Conservation (phyloP, 2,329 filamentous ascomycete genomes). For the Aaosphaeria arxii region DNA sequence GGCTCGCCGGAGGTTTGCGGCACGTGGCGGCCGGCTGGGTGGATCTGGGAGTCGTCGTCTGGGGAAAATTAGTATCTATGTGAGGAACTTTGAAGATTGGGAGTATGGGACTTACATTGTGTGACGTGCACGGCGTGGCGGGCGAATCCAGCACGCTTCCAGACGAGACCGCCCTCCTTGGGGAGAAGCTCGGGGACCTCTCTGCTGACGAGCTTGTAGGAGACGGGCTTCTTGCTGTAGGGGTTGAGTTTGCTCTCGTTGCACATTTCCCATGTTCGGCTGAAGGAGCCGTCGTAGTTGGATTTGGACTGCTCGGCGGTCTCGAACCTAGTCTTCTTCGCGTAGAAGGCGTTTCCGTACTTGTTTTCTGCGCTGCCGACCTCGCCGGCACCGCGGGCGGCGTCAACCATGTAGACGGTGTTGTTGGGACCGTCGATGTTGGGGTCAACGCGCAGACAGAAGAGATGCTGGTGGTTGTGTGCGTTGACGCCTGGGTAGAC, state of each 20-base stretch:
- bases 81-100: no score
- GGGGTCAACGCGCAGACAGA: conserved; percentile 83
- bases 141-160: conserved; percentile 87
- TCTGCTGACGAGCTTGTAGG: conserved; percentile 85
- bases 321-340: conserved; percentile 74
- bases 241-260: conserved; percentile 84
- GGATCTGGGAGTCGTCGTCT: conserved; percentile 79
- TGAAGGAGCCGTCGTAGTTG: conserved; percentile 77
- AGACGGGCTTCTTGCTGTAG: conserved; percentile 78
- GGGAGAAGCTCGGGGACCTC: conserved; percentile 78
- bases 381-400: conserved; percentile 65
- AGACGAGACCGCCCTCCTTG: conserved; percentile 77
- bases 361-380: conserved; percentile 79
- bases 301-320: conserved; percentile 68
- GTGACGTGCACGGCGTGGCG: conserved; percentile 86
- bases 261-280: conserved; percentile 84
- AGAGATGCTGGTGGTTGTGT: conserved; percentile 94
- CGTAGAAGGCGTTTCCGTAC: conserved; percentile 88
- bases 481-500: conserved; percentile 90
- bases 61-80: conserved; percentile 10
- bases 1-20: conserved; percentile 83
- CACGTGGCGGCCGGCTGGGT: conserved; percentile 82
- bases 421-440: conserved; percentile 85
- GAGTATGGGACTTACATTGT: conserved; percentile 71
- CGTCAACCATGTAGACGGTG: conserved; percentile 81